Base-by-base conservation (phyloP, 139 green algal genomes). In the Chlorella sp. region DNA sequence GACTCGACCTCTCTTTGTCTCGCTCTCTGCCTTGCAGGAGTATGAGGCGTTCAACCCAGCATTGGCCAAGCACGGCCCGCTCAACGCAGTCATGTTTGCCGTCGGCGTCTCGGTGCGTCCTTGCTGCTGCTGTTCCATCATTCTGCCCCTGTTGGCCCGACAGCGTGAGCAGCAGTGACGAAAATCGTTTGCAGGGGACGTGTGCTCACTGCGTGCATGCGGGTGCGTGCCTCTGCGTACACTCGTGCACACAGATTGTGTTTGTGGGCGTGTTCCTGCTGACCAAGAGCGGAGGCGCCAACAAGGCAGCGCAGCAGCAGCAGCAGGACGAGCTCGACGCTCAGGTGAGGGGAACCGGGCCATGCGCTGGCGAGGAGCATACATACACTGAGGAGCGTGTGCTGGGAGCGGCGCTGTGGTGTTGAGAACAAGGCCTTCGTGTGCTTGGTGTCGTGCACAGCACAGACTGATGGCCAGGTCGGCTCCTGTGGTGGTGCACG, bases 81-180 rank as follows among this genome's bases (percentile, higher is more conserved):
- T 93, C 32, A 80, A 77, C 23, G 79, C 79, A 5, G 24, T 62
- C 80, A 95, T 95, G 91, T 95, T 93, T 82, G 77, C 62, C 0
- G 50, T 92, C 22, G 91, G 91, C 3, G 83, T 93, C 6, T 32
- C 80, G 75, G 83, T 89, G 59, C 59, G 79, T 70, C 2, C 61
- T 42, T 67, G 6, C 2, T n/a, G 66, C 26, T 35, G 66, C 31
- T 42, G 17, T 55, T 10, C 17, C 17, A 24, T 55, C 42, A 55
- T 24, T 55, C 42, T 17, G 10, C 17, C 10, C 42, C 10, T 55
- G 42, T 55, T n/a, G n/a, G n/a, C n/a, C n/a, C n/a, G n/a, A n/a
- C n/a, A n/a, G n/a, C n/a, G n/a, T n/a, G n/a, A n/a, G n/a, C n/a
- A n/a, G n/a, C n/a, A n/a, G n/a, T n/a, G n/a, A 17, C 17, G 42